Percentiles rank a stretch among this genome's conserved stretches.
Evolutionary conservation across 257 asterid species (phyloP).

Genomic region (Misopates orontium): DNA sequence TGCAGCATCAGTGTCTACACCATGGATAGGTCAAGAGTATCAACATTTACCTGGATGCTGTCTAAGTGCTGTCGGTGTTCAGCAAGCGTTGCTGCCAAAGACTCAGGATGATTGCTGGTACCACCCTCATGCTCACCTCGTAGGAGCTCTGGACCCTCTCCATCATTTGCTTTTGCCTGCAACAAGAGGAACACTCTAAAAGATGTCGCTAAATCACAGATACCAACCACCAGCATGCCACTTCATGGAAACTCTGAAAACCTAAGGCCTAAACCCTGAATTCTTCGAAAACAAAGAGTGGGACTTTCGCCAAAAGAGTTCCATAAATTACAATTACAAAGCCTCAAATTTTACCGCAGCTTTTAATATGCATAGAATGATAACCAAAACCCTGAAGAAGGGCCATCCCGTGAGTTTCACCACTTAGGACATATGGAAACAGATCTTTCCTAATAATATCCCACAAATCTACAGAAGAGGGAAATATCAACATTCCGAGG

Average conservation of each 20-base stretch:
- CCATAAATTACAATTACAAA: too few species aligned
- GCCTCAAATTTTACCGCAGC: too few species aligned
- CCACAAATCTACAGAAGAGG: background rate
- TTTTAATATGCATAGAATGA: too few species aligned
- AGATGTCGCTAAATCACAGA: slow-evolving; percentile 15
- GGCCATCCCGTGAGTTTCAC: background rate
- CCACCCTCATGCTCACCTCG: slow-evolving; percentile 68
- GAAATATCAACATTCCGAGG: slow-evolving; percentile 5
- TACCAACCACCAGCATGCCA: slow-evolving; percentile 24
- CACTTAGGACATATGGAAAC: background rate
- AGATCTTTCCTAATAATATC: background rate
- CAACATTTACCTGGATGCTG: slow-evolving; percentile 80
- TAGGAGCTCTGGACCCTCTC: slow-evolving; percentile 95
- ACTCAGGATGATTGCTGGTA: slow-evolving; percentile 84
- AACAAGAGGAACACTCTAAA: slow-evolving; percentile 19
- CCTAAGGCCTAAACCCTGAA: too few species aligned
- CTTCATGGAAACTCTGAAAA: too few species aligned
- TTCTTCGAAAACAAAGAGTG: too few species aligned
- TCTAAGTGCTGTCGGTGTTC: slow-evolving; percentile 94
- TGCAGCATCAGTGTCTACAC: slow-evolving; percentile 19
- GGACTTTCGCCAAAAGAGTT: too few species aligned
- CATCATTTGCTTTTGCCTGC: slow-evolving; percentile 92
- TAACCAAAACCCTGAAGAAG: too few species aligned
- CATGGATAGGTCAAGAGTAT: slow-evolving; percentile 20
- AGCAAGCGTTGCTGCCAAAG: slow-evolving; percentile 81